These are phyloP conservation scores for Ophiosphaerella korrae DNA, from an alignment of 2,329 filamentous ascomycete genomes.

Conservation along the genomic window DNA sequence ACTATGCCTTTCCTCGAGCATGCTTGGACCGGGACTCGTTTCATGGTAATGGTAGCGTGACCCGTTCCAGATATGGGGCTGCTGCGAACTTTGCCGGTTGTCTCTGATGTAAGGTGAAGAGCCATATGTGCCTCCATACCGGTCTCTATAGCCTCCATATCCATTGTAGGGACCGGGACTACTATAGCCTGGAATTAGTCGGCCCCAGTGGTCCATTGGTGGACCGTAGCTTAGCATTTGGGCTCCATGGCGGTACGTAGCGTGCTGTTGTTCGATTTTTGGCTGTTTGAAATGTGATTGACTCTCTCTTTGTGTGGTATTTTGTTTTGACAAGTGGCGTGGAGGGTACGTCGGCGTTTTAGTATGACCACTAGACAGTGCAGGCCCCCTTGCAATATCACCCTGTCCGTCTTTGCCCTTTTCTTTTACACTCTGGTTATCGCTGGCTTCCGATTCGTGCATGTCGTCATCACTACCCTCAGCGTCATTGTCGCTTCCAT, in stretches of 20 bases:
- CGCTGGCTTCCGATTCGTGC: slow-evolving; percentile 4
- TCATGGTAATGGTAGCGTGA: slow-evolving; percentile 3
- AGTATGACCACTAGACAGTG: slow-evolving; percentile 12
- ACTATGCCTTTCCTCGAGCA: not conserved
- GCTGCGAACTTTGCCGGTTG: slow-evolving; percentile 4
- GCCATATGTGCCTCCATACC: not conserved
- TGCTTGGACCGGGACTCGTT: slow-evolving; percentile 3
- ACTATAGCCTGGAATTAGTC: slow-evolving; percentile 7
- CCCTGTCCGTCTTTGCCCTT: slow-evolving; percentile 3
- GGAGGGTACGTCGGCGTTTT: slow-evolving; percentile 6
- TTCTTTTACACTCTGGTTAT: slow-evolving; percentile 1
- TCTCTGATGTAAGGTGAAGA: not conserved
- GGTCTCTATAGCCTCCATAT: slow-evolving; percentile 7
- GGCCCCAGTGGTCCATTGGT: slow-evolving; percentile 6
- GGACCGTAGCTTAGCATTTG: slow-evolving; percentile 2
- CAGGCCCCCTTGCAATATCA: slow-evolving; percentile 7
- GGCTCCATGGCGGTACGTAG: slow-evolving; percentile 4
- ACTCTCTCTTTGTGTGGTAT: slow-evolving; percentile 3
- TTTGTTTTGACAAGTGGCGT: slow-evolving; percentile 3
- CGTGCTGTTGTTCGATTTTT: slow-evolving; percentile 1
- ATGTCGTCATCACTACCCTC: slow-evolving; percentile 3
- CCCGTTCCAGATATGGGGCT: slow-evolving; percentile 1
- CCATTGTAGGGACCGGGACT: slow-evolving; percentile 7
- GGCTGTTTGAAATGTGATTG: not conserved
- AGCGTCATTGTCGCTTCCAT: slow-evolving; percentile 3